Base-by-base conservation (phyloP, 192 early-diverging fungal genomes). In the Rhizophagus clarus region DNA sequence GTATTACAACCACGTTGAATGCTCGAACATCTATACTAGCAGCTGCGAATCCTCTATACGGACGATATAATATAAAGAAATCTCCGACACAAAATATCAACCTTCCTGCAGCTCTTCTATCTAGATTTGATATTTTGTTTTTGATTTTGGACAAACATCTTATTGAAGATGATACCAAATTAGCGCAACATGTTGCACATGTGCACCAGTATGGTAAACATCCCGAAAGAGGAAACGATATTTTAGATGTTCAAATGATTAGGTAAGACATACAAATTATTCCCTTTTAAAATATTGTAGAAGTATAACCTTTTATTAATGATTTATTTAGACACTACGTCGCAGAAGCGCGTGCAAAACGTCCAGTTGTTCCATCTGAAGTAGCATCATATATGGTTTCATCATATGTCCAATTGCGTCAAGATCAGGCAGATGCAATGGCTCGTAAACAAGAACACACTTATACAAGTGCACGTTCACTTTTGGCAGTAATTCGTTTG, bases 61-160 rank as follows among this genome's bases (percentile, higher is more conserved):
- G 96, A 45, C 94, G 97, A 63, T 98, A 99, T 88, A 97, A 98
- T 86, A 91, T 92, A 66, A 90, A 91, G 71, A 88, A 95, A 79
- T 94, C 93, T 34, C 94, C 97, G 29, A 92, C 94, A 42, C 93
- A 98, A 78, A 99, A 99, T 85, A 98, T 99, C 88, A 98, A 98
- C 80, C 89, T 99, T 67, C 97, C 97, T 3, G 95, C 96, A 9
- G 96, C 98, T 40, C 87, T 99, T 66, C 87, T 99, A 29, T 95
- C 93, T 28, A 93, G 98, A 82, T 99, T 95, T 81, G 96, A 97
- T 84, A 91, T 97, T 64, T 82, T 97, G 79, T 97, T 96, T 83
- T 87, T 97, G 80, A 92, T 97, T 79, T 89, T 96, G 26, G 96
- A 97, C 84, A 93, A 88, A n/a, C 93, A 95, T 28, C 92, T 87